Evolutionary conservation across 768 basidiomycete species (phyloP), one percentile per base, ranked within the genome.

Genomic region (Trichaptum fuscoviolaceum): DNA sequence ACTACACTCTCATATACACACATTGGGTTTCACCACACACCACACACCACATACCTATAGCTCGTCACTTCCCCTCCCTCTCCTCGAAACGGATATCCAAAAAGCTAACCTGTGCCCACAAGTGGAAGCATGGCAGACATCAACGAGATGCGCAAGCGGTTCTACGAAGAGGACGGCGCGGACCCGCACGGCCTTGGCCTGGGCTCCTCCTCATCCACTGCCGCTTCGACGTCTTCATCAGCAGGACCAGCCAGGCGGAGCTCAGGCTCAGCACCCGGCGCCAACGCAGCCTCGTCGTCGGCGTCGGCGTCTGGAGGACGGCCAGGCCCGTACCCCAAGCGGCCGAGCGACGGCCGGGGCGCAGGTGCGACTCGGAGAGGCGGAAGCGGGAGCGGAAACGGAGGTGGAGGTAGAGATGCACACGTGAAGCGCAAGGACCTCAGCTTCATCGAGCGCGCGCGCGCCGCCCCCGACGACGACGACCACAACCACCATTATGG

Each of bases 391-490:
- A n/a, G n/a, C n/a, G n/a, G n/a, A n/a, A n/a, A n/a, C n/a, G n/a
- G n/a, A n/a, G n/a, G n/a, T n/a, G n/a, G n/a, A n/a, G n/a, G n/a
- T 80, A 74, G 69, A 72, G 76, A 66, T 73, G 74, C n/a, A 57
- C 69, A 30, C 66, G 67, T 34, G 57, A 65, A 18, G 67, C 69
- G 9, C 68, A 70, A 67, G 64, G 66, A 7, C 64, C 58, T 15
- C 63, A 69, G 68, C 68, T 81, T 73, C 66, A 71, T 74, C 4
- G 75, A 79, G 35, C 80, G 81, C 57, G 76, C 76, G n/a, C 78
- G 76, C 58, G 73, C 75, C 61, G 77, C 77, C 27, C 69, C 76
- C 17, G 73, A 77, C 66, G 76, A 76, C 59, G 78, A 79, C 64
- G 76, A 79, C 68, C 77, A 80, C 66, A 67, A 69, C 4, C 34